Conservation (phyloP, 805 yeast genomes). For the Candida methanosorbosa region DNA sequence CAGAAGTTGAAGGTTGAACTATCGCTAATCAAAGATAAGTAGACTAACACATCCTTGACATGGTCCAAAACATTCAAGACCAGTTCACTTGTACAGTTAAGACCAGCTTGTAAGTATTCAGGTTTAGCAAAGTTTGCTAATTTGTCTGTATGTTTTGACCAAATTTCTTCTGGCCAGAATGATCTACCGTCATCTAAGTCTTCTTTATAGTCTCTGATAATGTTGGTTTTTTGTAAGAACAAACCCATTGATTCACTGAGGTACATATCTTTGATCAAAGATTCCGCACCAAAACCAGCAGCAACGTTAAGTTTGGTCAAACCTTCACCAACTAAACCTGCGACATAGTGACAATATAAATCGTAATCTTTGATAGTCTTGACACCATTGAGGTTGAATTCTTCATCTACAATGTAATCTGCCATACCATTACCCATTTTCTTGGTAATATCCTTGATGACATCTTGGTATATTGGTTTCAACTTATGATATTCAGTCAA, state of each 20-base stretch:
- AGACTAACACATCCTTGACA: conserved; percentile 66
- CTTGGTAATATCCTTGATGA: conserved; percentile 66
- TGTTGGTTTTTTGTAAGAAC: conserved; percentile 91
- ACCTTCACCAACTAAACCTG: conserved; percentile 97
- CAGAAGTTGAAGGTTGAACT: conserved; percentile 84
- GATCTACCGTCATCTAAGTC: conserved; percentile 88
- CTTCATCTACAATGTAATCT: conserved; percentile 70
- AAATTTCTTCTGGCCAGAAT: conserved; percentile 93
- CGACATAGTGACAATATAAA: conserved; percentile 92
- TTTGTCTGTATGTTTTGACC: conserved; percentile 70
- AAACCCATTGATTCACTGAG: conserved; percentile 86
- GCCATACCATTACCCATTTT: conserved; percentile 99
- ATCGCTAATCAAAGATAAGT: conserved; percentile 69
- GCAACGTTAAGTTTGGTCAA: conserved; percentile 72
- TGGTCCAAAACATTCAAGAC: conserved; percentile 74
- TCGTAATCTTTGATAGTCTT: conserved; percentile 75
- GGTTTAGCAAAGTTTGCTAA: conserved; percentile 52
- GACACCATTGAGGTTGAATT: conserved; percentile 74
- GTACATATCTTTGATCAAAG: conserved; percentile 43
- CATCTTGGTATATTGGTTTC: conserved; percentile 67
- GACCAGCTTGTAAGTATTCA: conserved; percentile 43
- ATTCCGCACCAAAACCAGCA: conserved; percentile 59
- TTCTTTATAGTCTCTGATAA: conserved; percentile 90
- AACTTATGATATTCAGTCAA: conserved; percentile 65
- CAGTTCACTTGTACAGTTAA: conserved; percentile 72